Base-by-base conservation (phyloP, 345 rosid species). In the Eucalyptus cloeziana region DNA sequence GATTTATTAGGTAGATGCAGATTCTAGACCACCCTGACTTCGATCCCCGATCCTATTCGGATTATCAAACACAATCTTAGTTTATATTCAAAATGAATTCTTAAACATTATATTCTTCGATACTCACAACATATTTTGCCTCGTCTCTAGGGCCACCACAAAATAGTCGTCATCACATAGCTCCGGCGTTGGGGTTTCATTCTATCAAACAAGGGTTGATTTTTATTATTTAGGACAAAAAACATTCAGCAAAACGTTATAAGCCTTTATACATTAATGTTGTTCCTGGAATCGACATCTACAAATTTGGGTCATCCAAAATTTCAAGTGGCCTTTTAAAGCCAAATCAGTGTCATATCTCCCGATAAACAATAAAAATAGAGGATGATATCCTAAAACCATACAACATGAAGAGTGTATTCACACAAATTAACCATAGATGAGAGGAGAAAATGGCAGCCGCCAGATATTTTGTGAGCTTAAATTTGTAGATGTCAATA, bases 401-500 rank as follows among this genome's bases (percentile, higher is more conserved):
- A 88, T 50, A 49, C 56, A 13, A 25, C 19, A 40, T 86, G 30
- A 76, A 62, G 45, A 47, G 45, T 33, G 37, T 15, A 40, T 33
- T 30, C 31, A 49, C 15, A 27, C n/a, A 87, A 64, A 49, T 54
- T 17, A n/a, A 25, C 31, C 47, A 31, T 19, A 27, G 45, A 87
- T 56, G 12, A 30, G 15, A 10, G 88, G 14, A 56, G 7, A 86
- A 86, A 86, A 56, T 8, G 67, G 10, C 7, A 47, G n/a, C 8
- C 44, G 16, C 90, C 43, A 49, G 22, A 58, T 52, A 86, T 64
- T 49, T 89, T 81, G 88, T 83, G 24, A 85, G 90, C 37, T 89
- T 88, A 45, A 50, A 50, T 87, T 89, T 62, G 87, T 86, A 62
- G 88, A 89, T 89, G 87, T 86, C 88, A 50, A 89, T 76, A 30